A percentile compares a stretch with the other conserved stretches of the same genome.
Evolutionary conservation across 1,284 basidiomycete genomes (phyloP).

Genomic region (Mycosarcoma maydis): DNA sequence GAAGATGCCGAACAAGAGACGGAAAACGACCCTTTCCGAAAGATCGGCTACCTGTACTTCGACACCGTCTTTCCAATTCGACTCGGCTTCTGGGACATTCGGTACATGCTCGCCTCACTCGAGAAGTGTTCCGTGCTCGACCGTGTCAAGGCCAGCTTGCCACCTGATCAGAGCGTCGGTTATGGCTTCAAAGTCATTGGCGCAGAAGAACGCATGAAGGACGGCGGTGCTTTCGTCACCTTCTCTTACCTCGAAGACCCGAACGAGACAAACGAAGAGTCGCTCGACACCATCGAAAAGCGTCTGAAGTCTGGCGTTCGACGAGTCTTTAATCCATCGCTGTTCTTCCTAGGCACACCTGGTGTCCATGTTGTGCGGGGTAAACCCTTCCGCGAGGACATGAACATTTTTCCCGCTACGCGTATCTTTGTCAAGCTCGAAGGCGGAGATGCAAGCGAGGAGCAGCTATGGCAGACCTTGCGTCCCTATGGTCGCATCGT

Average conservation of each 20-base stretch:
- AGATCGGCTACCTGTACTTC: constrained; percentile 56
- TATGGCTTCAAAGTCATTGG: constrained; percentile 59
- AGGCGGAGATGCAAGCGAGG: constrained; percentile 49
- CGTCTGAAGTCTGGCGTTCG: constrained; percentile 46
- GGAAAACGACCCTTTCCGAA: constrained; percentile 46
- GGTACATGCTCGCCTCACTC: constrained; percentile 45
- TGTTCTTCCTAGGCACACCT: constrained; percentile 47
- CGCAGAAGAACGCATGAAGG: constrained; percentile 54
- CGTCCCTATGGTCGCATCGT: constrained; percentile 85
- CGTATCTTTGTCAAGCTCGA: constrained; percentile 53
- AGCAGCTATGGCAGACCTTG: constrained; percentile 59
- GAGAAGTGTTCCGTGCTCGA: constrained; percentile 45
- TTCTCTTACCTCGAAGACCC: constrained; percentile 43
- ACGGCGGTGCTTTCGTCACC: constrained; percentile 57
- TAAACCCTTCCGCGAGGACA: constrained; percentile 59
- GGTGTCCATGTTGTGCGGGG: constrained; percentile 59
- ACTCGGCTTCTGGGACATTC: constrained; percentile 56
- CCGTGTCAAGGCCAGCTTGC: constrained; percentile 47
- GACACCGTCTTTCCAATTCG: constrained; percentile 61
- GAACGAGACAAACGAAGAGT: constrained; percentile 36
- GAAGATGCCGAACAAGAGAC: constrained; percentile 42
- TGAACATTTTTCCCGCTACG: constrained; percentile 56
- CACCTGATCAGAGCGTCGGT: constrained; percentile 44
- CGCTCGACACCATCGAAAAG: constrained; percentile 51
- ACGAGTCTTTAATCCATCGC: constrained; percentile 39